Conservation (phyloP, 768 basidiomycete genomes). For the Mycena rebaudengoi region DNA sequence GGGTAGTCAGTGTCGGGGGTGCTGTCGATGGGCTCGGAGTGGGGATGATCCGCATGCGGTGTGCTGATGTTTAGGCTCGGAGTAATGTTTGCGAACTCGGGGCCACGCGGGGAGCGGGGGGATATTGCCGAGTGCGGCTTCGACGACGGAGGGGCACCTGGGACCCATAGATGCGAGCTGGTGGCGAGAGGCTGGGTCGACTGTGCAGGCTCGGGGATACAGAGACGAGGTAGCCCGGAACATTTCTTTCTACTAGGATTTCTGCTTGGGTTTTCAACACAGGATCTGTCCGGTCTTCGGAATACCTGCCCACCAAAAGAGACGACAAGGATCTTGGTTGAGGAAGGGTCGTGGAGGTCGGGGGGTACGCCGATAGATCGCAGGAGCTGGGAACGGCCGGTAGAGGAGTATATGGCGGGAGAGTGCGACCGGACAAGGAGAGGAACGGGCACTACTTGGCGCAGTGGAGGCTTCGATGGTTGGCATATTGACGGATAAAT, state of each 20-base stretch:
- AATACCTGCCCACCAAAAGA: constrained; percentile 86
- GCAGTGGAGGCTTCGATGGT: constrained; percentile 37
- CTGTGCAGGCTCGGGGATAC: too few relatives aligned
- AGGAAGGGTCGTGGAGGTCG: constrained; percentile 52
- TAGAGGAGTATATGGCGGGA: constrained; percentile 55
- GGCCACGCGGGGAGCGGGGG: constrained; percentile 6
- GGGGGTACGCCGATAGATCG: constrained; percentile 65
- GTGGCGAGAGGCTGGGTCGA: constrained; percentile 47
- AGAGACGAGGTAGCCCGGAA: too few relatives aligned
- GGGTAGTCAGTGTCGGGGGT: constrained; percentile 12
- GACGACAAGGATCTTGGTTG: constrained; percentile 73
- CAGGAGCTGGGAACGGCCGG: constrained; percentile 65
- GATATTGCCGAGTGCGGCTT: constrained; percentile 41
- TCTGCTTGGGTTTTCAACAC: constrained; percentile 44
- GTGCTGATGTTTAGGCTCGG: constrained; percentile 47
- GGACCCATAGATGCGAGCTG: constrained; percentile 64
- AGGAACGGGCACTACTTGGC: constrained; percentile 60
- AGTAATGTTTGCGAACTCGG: constrained; percentile 41
- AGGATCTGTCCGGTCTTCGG: constrained; percentile 56
- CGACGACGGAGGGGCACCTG: constrained; percentile 62
- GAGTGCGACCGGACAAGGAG: constrained; percentile 75
- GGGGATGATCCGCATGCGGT: too few relatives aligned
- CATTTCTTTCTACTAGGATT: too few relatives aligned
- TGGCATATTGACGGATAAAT: constrained; percentile 55
- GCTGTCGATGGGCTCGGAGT: too few relatives aligned